Conservation (phyloP, 2,329 filamentous ascomycete genomes). For the Fusarium sp. region DNA sequence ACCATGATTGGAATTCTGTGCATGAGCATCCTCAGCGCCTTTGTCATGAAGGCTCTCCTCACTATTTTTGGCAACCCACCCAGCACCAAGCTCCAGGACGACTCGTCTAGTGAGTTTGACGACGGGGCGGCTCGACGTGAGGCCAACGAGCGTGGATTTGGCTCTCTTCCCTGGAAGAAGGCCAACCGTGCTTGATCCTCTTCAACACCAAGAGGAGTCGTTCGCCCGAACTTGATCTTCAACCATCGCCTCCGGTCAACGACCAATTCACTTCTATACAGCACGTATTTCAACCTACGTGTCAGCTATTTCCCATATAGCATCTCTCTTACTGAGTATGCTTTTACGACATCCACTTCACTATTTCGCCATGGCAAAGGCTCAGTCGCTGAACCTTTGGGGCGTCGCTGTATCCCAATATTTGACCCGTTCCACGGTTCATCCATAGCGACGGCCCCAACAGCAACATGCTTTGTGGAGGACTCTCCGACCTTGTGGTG, state of each 20-base stretch:
- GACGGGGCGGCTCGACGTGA: slow-evolving; percentile 73
- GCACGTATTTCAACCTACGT: slow-evolving; percentile 55
- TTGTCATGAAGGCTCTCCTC: slow-evolving; percentile 76
- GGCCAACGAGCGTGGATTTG: slow-evolving; percentile 68
- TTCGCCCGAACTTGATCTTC: slow-evolving; percentile 41
- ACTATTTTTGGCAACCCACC: slow-evolving; percentile 67
- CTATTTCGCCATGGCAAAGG: background rate
- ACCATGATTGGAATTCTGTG: slow-evolving; percentile 89
- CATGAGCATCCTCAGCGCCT: slow-evolving; percentile 79
- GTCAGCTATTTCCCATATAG: slow-evolving; percentile 28
- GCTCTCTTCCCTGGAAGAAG: slow-evolving; percentile 53
- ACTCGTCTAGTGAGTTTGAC: slow-evolving; percentile 60
- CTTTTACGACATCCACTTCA: slow-evolving; percentile 33
- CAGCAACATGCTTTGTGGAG: slow-evolving; percentile 55
- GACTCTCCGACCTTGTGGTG: slow-evolving; percentile 34
- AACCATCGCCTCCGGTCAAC: slow-evolving; percentile 42
- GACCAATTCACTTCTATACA: slow-evolving; percentile 19
- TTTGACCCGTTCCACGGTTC: background rate
- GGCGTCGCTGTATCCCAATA: background rate
- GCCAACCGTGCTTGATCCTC: slow-evolving; percentile 40
- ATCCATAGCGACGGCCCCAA: slow-evolving; percentile 45
- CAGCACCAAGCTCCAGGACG: slow-evolving; percentile 58
- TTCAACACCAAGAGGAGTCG: slow-evolving; percentile 19
- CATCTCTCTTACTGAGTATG: slow-evolving; percentile 6
- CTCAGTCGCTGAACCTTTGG: background rate